Conservation (phyloP, 768 basidiomycete genomes). For the Phanerodontia chrysosporium region DNA sequence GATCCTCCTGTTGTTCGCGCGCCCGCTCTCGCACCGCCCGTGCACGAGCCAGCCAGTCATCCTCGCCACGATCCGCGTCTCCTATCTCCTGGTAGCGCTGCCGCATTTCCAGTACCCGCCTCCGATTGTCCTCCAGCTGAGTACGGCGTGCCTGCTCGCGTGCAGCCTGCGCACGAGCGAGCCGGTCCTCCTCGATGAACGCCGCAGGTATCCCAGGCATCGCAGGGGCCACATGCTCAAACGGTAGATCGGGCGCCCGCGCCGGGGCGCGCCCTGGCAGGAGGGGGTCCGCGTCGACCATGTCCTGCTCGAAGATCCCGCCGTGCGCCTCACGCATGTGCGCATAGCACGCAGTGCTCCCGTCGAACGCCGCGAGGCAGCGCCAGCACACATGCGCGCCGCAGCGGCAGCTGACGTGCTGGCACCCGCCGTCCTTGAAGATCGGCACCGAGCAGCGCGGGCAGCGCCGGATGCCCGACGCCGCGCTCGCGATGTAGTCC, state of each 20-base stretch:
- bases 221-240: neutral
- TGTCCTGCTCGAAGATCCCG: conserved; percentile 11
- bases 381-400: conserved; percentile 53
- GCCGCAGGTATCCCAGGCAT: neutral
- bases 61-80: neutral
- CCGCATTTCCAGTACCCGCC: too few relatives aligned
- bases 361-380: conserved; percentile 41
- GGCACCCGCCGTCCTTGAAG: conserved; percentile 50
- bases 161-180: neutral
- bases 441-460: conserved; percentile 42
- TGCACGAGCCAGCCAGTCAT: too few relatives aligned
- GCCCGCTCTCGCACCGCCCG: too few relatives aligned
- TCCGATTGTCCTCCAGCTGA: too few relatives aligned
- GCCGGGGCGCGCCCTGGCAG: too few relatives aligned
- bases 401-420: conserved; percentile 50
- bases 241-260: too few relatives aligned
- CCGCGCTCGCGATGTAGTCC: conserved; percentile 30
- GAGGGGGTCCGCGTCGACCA: neutral
- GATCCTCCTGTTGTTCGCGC: too few relatives aligned
- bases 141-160: too few relatives aligned
- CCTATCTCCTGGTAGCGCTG: too few relatives aligned
- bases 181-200: conserved; percentile 3
- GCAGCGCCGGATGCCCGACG: conserved; percentile 39
- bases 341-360: conserved; percentile 10
- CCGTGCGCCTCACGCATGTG: conserved; percentile 20